Evolutionary conservation across 1,284 basidiomycete species (phyloP), one percentile per base, ranked within the genome.

Genomic region (Moniliophthora roreri): DNA sequence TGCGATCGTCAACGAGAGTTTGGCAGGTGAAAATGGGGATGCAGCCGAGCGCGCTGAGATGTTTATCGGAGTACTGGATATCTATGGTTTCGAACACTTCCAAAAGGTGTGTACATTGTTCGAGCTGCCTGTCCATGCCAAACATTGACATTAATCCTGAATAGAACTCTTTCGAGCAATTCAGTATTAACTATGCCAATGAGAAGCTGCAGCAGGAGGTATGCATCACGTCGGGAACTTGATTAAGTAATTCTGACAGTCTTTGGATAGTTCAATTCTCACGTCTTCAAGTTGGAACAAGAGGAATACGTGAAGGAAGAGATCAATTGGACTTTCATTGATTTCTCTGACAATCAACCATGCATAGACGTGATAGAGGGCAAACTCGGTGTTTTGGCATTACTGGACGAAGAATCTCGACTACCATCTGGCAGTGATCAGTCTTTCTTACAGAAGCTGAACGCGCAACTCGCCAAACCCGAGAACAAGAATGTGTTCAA

Each of bases 271-370:
- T 97, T 97, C 76, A 97, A 97, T 63, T 95, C 94, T 1, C 97
- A 99, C 68, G 97, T 99, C 51, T 99, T 99, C 85, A 95, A 95
- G 79, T 85, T 98, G 28, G 97, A 99, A 69, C 97, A 99, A 77
- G 97, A 99, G 69, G 97, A 99, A 74, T 99, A 99, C 66, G 84
- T 99, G 53, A 92, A 95, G 55, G 97, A 99, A 68, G 82, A 98
- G 73, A 99, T 99, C 69, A 94, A 96, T 67, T 99, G 97, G 97
- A 98, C 93, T 1, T 99, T 99, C 73, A 99, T 99, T 71, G 95
- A 98, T 66, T 99, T 98, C 71, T 93, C 91, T 10, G 97, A 99
- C 73, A 99, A 99, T 66, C 97, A 99, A 67, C 94, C 95, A 34
- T 98, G 95, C 68, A 99, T 99, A 69, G 93, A 99, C 68, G 88